Percentiles rank a stretch among this genome's conserved stretches.
These are phyloP conservation scores for Bruguiera gymnorhiza DNA, from an alignment of 345 rosid genomes.

Conservation along the genomic window DNA sequence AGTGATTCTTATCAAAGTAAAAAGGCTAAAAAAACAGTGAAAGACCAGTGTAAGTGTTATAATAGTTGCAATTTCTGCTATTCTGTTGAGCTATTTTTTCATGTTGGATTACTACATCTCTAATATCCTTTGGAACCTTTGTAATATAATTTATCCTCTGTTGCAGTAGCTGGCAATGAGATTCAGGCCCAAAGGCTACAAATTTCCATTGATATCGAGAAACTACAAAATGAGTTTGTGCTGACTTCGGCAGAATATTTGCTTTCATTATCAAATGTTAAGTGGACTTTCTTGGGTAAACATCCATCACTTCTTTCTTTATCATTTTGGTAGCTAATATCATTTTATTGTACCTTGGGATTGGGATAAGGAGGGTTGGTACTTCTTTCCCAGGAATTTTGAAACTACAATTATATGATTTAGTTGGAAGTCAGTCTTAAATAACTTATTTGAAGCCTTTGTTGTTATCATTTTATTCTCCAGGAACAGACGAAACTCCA, in stretches of 20 bases:
- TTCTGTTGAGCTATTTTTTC: neutral
- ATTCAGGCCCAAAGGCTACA: slow-evolving; percentile 39
- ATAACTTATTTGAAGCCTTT: neutral
- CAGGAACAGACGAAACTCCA: slow-evolving; percentile 53
- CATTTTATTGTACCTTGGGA: neutral
- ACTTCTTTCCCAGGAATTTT: neutral
- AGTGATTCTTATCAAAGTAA: slow-evolving; percentile 58
- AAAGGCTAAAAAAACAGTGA: slow-evolving; percentile 58
- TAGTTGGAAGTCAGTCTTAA: neutral
- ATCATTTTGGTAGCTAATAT: neutral
- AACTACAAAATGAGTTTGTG: slow-evolving; percentile 73
- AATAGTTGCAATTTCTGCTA: neutral
- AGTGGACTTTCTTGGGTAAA: slow-evolving; percentile 69
- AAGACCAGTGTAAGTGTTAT: slow-evolving; percentile 48
- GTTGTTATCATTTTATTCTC: slow-evolving; percentile 3
- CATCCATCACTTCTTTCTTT: neutral
- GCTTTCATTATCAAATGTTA: slow-evolving; percentile 63
- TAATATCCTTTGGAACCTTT: neutral
- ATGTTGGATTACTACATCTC: neutral
- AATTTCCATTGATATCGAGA: slow-evolving; percentile 55
- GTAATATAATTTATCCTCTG: neutral
- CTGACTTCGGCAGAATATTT: slow-evolving; percentile 77
- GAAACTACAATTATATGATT: neutral
- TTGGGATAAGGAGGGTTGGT: neutral
- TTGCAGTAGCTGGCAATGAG: slow-evolving; percentile 42